phyloP scores from a whole-genome alignment of 208 protist species.

The Leishmania major region DNA sequence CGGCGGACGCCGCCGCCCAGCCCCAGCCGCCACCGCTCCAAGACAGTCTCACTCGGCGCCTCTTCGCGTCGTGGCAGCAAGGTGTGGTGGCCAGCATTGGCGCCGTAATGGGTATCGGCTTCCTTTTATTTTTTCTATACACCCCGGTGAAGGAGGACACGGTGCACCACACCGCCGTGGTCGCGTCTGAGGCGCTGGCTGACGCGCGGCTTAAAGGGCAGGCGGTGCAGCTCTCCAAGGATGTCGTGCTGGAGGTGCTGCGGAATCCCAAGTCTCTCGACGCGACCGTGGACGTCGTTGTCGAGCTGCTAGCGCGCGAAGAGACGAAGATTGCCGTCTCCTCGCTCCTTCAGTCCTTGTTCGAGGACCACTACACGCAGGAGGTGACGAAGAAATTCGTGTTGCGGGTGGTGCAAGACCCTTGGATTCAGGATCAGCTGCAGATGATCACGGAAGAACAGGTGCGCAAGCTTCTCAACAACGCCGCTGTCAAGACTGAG shows the following conservation, averaged over 20 bases:
- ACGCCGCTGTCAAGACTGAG: conserved; percentile 50
- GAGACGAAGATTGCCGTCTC: conserved; percentile 84
- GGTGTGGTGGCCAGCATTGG: conserved; percentile 86
- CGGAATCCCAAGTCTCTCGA: conserved; percentile 70
- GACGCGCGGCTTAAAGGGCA: conserved; percentile 64
- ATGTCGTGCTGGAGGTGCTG: conserved; percentile 77
- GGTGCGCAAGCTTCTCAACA: conserved; percentile 59
- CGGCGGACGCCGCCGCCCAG: neutral
- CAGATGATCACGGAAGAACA: conserved; percentile 80
- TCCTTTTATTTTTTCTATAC: conserved; percentile 82
- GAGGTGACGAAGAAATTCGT: conserved; percentile 93
- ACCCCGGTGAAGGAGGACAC: conserved; percentile 87
- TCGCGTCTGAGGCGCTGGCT: conserved; percentile 82
- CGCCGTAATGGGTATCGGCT: conserved; percentile 83
- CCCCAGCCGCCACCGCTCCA: neutral
- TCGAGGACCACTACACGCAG: conserved; percentile 92
- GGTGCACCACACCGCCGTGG: conserved; percentile 87
- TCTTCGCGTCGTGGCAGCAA: conserved; percentile 88
- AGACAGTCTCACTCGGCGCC: conserved; percentile 31
- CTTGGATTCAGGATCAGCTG: conserved; percentile 87
- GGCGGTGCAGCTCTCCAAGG: conserved; percentile 82
- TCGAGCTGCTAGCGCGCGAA: conserved; percentile 63
- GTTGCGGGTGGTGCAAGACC: conserved; percentile 75
- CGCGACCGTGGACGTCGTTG: conserved; percentile 64
- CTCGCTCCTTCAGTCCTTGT: conserved; percentile 80